These are phyloP conservation scores for Russula earlei DNA, from an alignment of 768 basidiomycete species.

Conservation along the genomic window DNA sequence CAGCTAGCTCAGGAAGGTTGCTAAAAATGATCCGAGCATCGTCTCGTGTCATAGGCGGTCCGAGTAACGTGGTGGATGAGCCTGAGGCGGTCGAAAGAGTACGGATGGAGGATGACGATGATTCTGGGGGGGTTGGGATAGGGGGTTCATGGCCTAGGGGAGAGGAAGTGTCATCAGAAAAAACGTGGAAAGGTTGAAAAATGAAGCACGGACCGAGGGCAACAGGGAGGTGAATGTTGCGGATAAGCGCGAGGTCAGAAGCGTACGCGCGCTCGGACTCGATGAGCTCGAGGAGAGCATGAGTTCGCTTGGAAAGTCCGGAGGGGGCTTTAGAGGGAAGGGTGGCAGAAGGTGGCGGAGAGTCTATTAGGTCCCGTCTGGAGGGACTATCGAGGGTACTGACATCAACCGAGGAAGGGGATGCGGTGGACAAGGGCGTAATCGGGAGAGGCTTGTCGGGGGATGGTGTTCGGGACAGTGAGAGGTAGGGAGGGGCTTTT, in stretches of 20 bases:
- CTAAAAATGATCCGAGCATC: slow-evolving; percentile 66
- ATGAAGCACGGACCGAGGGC: slow-evolving; percentile 49
- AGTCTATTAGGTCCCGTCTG: slow-evolving; percentile 2
- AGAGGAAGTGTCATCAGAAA: neutral
- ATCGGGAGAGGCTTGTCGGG: slow-evolving; percentile 29
- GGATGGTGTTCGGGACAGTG: slow-evolving; percentile 20
- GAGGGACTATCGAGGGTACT: slow-evolving; percentile 12
- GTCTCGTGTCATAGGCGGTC: slow-evolving; percentile 59
- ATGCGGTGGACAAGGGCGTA: slow-evolving; percentile 22
- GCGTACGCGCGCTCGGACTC: slow-evolving; percentile 77
- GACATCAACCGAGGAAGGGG: slow-evolving; percentile 13
- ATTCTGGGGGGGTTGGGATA: slow-evolving; percentile 28
- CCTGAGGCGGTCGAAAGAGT: slow-evolving; percentile 45
- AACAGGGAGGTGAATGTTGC: slow-evolving; percentile 69
- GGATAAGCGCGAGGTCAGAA: slow-evolving; percentile 70
- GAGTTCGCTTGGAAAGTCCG: slow-evolving; percentile 54
- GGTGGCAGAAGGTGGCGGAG: slow-evolving; percentile 15
- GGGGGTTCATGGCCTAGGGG: slow-evolving; percentile 33
- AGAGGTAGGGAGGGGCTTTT: neutral
- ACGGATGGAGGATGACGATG: slow-evolving; percentile 40
- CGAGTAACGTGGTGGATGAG: slow-evolving; percentile 29
- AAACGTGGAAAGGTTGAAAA: neutral
- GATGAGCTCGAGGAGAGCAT: slow-evolving; percentile 70
- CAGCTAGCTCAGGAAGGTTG: slow-evolving; percentile 67
- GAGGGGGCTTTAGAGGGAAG: slow-evolving; percentile 10